phyloP scores from a whole-genome alignment of 441 rosid species.

The Pelargonium citronellum region DNA sequence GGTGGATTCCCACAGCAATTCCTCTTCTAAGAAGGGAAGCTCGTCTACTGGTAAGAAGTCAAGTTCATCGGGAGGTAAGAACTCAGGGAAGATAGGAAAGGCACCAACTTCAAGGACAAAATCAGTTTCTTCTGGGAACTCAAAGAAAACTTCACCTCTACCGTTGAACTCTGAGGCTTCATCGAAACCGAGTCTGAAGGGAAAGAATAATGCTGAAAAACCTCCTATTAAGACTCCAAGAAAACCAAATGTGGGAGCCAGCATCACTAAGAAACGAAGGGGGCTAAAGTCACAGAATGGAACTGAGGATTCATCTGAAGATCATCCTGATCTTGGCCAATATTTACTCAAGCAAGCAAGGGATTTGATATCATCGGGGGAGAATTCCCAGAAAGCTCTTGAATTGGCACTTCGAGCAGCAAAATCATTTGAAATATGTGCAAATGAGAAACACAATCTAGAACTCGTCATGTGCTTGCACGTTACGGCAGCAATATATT shows the following conservation, averaged over 20 bases:
- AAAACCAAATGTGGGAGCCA: conserved; percentile 35
- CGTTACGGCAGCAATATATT: conserved; percentile 52
- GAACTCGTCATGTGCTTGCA: conserved; percentile 65
- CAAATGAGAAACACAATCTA: conserved; percentile 43
- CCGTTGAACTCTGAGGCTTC: conserved; percentile 30
- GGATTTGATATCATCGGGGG: conserved; percentile 55
- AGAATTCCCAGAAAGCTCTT: conserved; percentile 50
- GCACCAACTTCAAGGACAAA: conserved; percentile 25
- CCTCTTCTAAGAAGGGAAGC: conserved; percentile 39
- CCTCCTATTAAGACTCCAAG: conserved; percentile 39
- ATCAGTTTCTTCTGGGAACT: conserved; percentile 37
- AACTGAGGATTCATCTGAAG: conserved; percentile 33
- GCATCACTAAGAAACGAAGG: conserved; percentile 34
- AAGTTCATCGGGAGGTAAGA: conserved; percentile 35
- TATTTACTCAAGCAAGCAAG: conserved; percentile 57
- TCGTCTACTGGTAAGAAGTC: neutral
- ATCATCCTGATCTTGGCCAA: conserved; percentile 52
- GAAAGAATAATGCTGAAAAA: conserved; percentile 30
- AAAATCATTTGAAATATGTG: conserved; percentile 46
- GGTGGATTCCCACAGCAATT: conserved; percentile 29
- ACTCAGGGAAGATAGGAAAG: conserved; percentile 40
- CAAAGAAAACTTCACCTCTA: conserved; percentile 26
- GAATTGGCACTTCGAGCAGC: conserved; percentile 56
- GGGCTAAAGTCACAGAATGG: conserved; percentile 31
- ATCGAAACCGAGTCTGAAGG: conserved; percentile 27